These are phyloP conservation scores for Teunomyces stri DNA, from an alignment of 805 yeast species.

Conservation along the genomic window DNA sequence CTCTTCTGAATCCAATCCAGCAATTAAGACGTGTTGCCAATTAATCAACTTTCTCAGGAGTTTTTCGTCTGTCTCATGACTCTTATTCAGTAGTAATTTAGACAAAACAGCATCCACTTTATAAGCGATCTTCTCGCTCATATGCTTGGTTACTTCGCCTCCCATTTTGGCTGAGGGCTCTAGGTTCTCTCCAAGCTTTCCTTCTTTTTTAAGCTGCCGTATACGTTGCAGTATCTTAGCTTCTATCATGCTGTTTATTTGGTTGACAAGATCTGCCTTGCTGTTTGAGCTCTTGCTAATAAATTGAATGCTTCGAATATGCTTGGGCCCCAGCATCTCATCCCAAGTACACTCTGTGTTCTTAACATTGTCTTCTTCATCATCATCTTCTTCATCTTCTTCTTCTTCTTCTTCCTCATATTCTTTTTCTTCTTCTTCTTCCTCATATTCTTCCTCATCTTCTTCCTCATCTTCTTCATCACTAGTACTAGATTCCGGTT, in stretches of 20 bases:
- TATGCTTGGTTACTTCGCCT: slow-evolving; percentile 3
- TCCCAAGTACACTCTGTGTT: slow-evolving; percentile 7
- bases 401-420: slow-evolving; percentile 7
- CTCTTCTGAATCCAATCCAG: slow-evolving; percentile 18
- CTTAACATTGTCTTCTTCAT: slow-evolving; percentile 8
- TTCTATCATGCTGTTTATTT: slow-evolving; percentile 17
- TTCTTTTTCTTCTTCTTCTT: not conserved
- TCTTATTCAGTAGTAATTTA: slow-evolving; percentile 1
- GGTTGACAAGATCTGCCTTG: slow-evolving; percentile 21
- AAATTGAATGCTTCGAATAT: slow-evolving; percentile 1
- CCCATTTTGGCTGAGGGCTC: slow-evolving; percentile 5
- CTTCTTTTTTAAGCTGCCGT: not conserved
- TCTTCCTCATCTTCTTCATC: slow-evolving; percentile 6
- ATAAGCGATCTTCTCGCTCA: slow-evolving; percentile 8
- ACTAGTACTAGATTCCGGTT: not conserved
- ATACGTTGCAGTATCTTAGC: slow-evolving; percentile 10
- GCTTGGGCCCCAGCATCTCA: slow-evolving; percentile 6
- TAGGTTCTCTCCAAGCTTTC: not conserved
- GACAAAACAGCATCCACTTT: slow-evolving; percentile 11
- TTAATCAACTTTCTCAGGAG: not conserved
- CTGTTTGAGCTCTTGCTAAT: slow-evolving; percentile 15
- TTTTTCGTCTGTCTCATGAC: too few species aligned
- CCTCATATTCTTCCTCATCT: slow-evolving; percentile 6
- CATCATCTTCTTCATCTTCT: slow-evolving; percentile 8
- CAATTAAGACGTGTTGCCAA: slow-evolving; percentile 32